Conservation (phyloP, 441 rosid genomes). For the Croton laevigatus region DNA sequence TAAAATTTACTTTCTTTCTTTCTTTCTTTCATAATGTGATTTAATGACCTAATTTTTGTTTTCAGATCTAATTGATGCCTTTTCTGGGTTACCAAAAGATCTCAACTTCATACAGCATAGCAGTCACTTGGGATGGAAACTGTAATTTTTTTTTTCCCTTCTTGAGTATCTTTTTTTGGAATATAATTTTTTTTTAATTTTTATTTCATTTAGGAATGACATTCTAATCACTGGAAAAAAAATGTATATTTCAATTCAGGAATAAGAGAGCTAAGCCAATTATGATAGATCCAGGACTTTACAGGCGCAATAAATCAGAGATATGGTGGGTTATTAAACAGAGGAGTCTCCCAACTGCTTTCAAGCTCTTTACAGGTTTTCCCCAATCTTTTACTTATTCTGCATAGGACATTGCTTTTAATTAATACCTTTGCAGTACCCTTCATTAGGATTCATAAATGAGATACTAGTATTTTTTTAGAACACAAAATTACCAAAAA, state of each 20-base stretch:
- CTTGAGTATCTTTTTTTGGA: background rate
- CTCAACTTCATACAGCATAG: slow-evolving; percentile 84
- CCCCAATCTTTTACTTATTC: background rate
- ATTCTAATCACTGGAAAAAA: background rate
- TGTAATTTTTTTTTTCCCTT: slow-evolving; percentile 30
- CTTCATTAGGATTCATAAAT: slow-evolving; percentile 4
- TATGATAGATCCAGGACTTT: slow-evolving; percentile 83
- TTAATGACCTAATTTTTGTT: slow-evolving; percentile 14
- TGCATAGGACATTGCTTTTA: background rate
- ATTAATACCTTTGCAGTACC: background rate
- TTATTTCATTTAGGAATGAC: background rate
- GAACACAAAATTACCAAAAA: background rate
- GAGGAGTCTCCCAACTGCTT: slow-evolving; percentile 83
- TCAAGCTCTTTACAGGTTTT: slow-evolving; percentile 87
- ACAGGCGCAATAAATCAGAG: slow-evolving; percentile 71
- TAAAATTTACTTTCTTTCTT: background rate
- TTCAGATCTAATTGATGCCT: slow-evolving; percentile 87
- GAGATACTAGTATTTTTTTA: background rate
- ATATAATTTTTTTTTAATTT: background rate
- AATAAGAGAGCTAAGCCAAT: slow-evolving; percentile 85
- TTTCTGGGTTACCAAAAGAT: slow-evolving; percentile 74
- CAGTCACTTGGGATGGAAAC: slow-evolving; percentile 85
- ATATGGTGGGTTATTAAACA: slow-evolving; percentile 77
- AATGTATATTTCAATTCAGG: slow-evolving; percentile 32
- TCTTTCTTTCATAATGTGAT: background rate